These are phyloP conservation scores for Theobroma cacao DNA, from an alignment of 345 rosid genomes.

Conservation along the genomic window DNA sequence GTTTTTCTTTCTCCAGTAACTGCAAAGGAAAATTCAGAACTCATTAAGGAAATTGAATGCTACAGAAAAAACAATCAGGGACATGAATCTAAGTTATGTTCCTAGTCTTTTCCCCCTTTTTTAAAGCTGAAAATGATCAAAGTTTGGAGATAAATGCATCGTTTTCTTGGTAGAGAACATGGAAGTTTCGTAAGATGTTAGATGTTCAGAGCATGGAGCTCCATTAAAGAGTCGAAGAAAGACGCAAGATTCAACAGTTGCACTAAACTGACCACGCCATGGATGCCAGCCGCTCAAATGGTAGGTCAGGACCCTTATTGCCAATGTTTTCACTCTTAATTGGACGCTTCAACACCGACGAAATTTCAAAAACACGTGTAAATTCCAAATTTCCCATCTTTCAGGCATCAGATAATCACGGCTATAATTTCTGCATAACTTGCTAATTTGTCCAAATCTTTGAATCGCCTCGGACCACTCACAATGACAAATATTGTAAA, in stretches of 20 bases:
- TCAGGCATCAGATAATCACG: neutral
- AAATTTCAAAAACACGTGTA: neutral
- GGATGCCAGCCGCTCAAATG: too few relatives aligned
- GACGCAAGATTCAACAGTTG: too few relatives aligned
- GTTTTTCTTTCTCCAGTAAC: conserved; percentile 51
- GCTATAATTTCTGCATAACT: conserved; percentile 1
- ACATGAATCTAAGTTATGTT: neutral
- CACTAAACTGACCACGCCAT: too few relatives aligned
- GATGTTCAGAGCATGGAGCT: too few relatives aligned
- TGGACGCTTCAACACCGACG: neutral
- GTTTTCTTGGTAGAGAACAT: too few relatives aligned
- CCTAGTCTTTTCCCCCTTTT: too few relatives aligned
- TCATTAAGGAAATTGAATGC: neutral
- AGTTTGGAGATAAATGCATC: neutral
- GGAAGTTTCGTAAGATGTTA: too few relatives aligned
- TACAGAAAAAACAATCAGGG: too few relatives aligned
- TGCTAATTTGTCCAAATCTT: neutral
- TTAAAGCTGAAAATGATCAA: too few relatives aligned
- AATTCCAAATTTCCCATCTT: neutral
- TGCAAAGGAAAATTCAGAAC: conserved; percentile 21
- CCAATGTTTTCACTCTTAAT: neutral
- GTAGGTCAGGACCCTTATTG: neutral
- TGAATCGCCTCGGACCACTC: too few relatives aligned
- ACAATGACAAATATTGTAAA: too few relatives aligned
- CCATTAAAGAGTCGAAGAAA: too few relatives aligned